Conservation (phyloP, 352 stramenopile genomes). For the Globisporangium spinosum region DNA sequence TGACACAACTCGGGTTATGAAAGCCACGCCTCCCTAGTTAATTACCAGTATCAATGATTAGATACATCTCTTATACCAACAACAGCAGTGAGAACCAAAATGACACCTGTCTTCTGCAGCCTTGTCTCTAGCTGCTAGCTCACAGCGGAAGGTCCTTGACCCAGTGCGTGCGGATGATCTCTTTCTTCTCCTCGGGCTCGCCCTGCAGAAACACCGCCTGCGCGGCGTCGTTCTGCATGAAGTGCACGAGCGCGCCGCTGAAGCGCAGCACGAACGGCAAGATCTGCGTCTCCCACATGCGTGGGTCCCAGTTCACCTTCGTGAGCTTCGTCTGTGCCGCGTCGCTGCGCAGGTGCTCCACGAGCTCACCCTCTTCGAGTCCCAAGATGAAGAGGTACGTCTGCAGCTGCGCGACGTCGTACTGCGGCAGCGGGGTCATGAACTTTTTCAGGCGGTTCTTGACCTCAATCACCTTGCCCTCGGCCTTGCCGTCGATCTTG, state of each 20-base stretch:
- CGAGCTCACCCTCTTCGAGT: slow-evolving; percentile 61
- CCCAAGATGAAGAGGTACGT: slow-evolving; percentile 83
- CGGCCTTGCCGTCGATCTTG: slow-evolving; percentile 75
- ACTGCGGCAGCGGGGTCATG: slow-evolving; percentile 66
- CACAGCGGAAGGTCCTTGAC: slow-evolving; percentile 22
- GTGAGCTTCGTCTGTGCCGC: slow-evolving; percentile 65
- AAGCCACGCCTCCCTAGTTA: background rate
- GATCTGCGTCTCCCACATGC: slow-evolving; percentile 69
- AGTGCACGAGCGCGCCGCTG: slow-evolving; percentile 59
- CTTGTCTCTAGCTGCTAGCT: background rate
- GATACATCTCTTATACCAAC: background rate
- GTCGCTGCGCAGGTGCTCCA: slow-evolving; percentile 69
- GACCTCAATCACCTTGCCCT: slow-evolving; percentile 80
- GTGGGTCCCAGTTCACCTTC: slow-evolving; percentile 55
- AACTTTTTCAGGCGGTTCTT: slow-evolving; percentile 80
- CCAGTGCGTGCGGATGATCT: slow-evolving; percentile 79
- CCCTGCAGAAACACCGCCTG: slow-evolving; percentile 51
- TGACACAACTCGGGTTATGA: background rate
- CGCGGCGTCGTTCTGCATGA: slow-evolving; percentile 60
- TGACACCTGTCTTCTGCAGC: background rate
- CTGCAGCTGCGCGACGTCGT: slow-evolving; percentile 81
- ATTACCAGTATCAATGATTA: background rate
- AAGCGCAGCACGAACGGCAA: slow-evolving; percentile 66
- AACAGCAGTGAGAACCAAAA: background rate
- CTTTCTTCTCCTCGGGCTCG: slow-evolving; percentile 40